These are phyloP conservation scores for Rhizophagus sp. DNA, from an alignment of 192 early-diverging fungal species.

Conservation along the genomic window DNA sequence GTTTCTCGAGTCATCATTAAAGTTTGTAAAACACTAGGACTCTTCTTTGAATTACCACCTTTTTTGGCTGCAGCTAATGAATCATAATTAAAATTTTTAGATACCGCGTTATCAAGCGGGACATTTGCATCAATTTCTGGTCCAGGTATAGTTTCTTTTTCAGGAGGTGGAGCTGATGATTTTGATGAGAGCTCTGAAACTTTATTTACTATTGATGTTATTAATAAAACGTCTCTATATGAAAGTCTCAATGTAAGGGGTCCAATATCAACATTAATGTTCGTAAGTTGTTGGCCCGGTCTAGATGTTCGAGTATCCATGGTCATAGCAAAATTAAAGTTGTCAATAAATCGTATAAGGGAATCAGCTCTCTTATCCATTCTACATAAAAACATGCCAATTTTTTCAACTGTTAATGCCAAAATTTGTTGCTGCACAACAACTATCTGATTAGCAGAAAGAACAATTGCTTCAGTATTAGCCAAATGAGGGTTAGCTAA, in stretches of 20 bases:
- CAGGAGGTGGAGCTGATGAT: constrained; percentile 29
- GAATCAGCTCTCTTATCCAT: constrained; percentile 85
- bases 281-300: constrained; percentile 61
- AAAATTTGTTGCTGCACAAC: constrained; percentile 78
- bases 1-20: constrained; percentile 56
- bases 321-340: constrained; percentile 79
- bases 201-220: constrained; percentile 80
- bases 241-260: constrained; percentile 82
- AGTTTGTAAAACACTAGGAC: constrained; percentile 7
- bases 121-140: background rate
- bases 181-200: constrained; percentile 62
- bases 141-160: constrained; percentile 10
- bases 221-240: constrained; percentile 80
- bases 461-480: constrained; percentile 87
- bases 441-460: constrained; percentile 77
- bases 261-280: constrained; percentile 74
- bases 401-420: constrained; percentile 73
- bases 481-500: constrained; percentile 70
- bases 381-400: constrained; percentile 89
- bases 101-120: constrained; percentile 24
- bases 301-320: constrained; percentile 73
- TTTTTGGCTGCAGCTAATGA: constrained; percentile 12
- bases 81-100: constrained; percentile 27
- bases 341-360: constrained; percentile 83
- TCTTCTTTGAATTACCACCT: background rate